Conservation (phyloP, 805 yeast genomes). For the Myxozyma sirexii region DNA sequence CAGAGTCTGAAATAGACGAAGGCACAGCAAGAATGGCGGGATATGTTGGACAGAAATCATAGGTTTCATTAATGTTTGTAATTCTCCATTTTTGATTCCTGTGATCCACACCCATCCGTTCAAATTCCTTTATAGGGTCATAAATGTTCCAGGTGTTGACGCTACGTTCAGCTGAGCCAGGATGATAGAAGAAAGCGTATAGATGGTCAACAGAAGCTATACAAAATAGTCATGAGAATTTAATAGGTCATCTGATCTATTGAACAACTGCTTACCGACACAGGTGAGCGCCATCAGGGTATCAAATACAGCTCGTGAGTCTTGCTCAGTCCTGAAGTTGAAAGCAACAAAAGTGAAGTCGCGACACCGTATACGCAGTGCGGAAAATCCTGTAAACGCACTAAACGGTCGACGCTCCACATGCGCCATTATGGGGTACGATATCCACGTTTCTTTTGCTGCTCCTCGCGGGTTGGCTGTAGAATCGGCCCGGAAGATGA, state of each 20-base stretch:
- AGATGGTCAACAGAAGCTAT: slow-evolving; percentile 53
- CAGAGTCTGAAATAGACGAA: slow-evolving; percentile 72
- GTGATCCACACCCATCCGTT: slow-evolving; percentile 62
- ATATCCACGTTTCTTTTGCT: slow-evolving; percentile 76
- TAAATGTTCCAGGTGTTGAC: slow-evolving; percentile 76
- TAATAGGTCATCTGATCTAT: too few relatives aligned
- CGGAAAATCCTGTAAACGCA: slow-evolving; percentile 45
- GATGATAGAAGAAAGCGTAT: slow-evolving; percentile 81
- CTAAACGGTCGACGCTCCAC: slow-evolving; percentile 50
- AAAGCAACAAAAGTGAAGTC: slow-evolving; percentile 83
- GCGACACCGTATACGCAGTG: slow-evolving; percentile 72
- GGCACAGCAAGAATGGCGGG: slow-evolving; percentile 75
- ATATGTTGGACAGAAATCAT: slow-evolving; percentile 68
- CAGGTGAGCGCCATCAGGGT: slow-evolving; percentile 69
- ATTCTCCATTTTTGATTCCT: slow-evolving; percentile 62
- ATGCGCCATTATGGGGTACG: slow-evolving; percentile 72
- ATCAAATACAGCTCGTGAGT: slow-evolving; percentile 72
- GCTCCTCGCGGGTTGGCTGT: background rate
- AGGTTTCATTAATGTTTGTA: slow-evolving; percentile 61
- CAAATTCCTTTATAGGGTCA: slow-evolving; percentile 63
- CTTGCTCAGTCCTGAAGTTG: slow-evolving; percentile 62
- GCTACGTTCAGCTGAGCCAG: slow-evolving; percentile 67
- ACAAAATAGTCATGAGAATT: too few relatives aligned
- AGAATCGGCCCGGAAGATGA: slow-evolving; percentile 54
- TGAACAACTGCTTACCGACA: slow-evolving; percentile 37